Percentiles rank a stretch among this genome's conserved stretches.
Conservation (phyloP, 1,139 yeast genomes). For the Hemisphaericaspora lyxosophila region DNA sequence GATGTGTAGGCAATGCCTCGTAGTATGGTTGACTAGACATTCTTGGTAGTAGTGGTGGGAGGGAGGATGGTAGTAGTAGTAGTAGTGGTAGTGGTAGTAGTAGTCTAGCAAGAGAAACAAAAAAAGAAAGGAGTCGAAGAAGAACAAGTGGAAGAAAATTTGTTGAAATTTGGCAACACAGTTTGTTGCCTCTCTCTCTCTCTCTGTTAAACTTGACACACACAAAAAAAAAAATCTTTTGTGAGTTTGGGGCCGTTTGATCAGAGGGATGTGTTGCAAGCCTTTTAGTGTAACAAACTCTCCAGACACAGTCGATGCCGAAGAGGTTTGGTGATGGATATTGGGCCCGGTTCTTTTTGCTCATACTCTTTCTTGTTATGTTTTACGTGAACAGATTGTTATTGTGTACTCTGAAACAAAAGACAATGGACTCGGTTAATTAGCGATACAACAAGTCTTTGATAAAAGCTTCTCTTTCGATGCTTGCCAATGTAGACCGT, state of each 20-base stretch:
- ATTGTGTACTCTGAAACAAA: too few relatives aligned
- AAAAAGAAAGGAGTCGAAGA: neutral
- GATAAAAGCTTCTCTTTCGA: too few relatives aligned
- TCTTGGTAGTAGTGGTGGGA: neutral
- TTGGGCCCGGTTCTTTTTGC: too few relatives aligned
- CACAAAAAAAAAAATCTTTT: neutral
- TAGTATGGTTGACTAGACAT: conserved; percentile 22
- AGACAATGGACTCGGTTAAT: too few relatives aligned
- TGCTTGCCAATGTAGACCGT: too few relatives aligned
- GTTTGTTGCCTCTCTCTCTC: neutral
- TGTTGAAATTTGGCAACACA: neutral
- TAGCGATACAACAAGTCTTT: too few relatives aligned
- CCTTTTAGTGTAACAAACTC: too few relatives aligned
- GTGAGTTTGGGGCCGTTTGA: neutral
- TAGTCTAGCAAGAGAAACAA: neutral
- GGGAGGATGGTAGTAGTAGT: neutral
- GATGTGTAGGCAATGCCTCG: conserved; percentile 46
- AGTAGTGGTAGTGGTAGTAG: neutral
- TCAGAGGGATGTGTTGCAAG: neutral
- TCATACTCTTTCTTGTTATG: too few relatives aligned
- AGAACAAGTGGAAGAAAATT: neutral
- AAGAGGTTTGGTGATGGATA: too few relatives aligned
- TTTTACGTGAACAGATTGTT: too few relatives aligned
- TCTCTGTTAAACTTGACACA: neutral
- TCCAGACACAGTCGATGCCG: too few relatives aligned